Evolutionary conservation across 192 early-diverging fungal genomes (phyloP).

Genomic region (Coemansia sp.): DNA sequence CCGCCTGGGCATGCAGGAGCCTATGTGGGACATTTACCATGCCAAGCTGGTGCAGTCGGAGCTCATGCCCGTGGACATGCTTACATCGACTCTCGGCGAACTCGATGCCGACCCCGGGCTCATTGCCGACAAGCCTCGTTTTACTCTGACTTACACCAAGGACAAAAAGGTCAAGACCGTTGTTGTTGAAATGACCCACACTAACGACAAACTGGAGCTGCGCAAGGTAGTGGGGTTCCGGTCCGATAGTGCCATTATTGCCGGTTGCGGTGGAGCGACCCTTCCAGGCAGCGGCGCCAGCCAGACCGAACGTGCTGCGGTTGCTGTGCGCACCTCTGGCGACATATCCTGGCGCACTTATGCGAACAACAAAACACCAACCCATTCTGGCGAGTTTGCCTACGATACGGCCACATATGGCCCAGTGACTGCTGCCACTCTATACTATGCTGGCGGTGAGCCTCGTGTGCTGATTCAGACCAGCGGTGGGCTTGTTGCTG

Average conservation of each 20-base stretch:
- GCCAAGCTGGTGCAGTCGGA: slow-evolving; percentile 38
- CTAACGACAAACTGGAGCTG: slow-evolving; percentile 28
- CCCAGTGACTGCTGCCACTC: slow-evolving; percentile 18
- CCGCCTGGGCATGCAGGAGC: slow-evolving; percentile 25
- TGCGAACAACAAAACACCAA: slow-evolving; percentile 12
- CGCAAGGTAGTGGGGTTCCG: slow-evolving; percentile 40
- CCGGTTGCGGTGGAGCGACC: slow-evolving; percentile 4
- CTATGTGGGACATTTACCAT: slow-evolving; percentile 45
- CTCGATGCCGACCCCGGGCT: slow-evolving; percentile 27
- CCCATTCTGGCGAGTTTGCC: slow-evolving; percentile 19
- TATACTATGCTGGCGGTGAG: slow-evolving; percentile 13
- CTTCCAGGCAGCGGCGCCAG: neutral
- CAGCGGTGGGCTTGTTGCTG: slow-evolving; percentile 58
- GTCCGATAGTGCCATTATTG: slow-evolving; percentile 11
- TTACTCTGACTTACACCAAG: slow-evolving; percentile 36
- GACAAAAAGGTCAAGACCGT: slow-evolving; percentile 37
- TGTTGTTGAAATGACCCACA: slow-evolving; percentile 42
- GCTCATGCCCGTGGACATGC: slow-evolving; percentile 45
- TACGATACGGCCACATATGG: slow-evolving; percentile 48
- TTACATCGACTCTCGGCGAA: slow-evolving; percentile 41
- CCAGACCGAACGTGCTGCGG: slow-evolving; percentile 1
- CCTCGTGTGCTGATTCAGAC: slow-evolving; percentile 58
- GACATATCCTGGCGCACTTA: slow-evolving; percentile 28
- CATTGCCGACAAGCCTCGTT: slow-evolving; percentile 20
- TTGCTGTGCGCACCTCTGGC: slow-evolving; percentile 10